Evolutionary conservation across 2,329 filamentous ascomycete species (phyloP).

Genomic region (Shiraia sp.): DNA sequence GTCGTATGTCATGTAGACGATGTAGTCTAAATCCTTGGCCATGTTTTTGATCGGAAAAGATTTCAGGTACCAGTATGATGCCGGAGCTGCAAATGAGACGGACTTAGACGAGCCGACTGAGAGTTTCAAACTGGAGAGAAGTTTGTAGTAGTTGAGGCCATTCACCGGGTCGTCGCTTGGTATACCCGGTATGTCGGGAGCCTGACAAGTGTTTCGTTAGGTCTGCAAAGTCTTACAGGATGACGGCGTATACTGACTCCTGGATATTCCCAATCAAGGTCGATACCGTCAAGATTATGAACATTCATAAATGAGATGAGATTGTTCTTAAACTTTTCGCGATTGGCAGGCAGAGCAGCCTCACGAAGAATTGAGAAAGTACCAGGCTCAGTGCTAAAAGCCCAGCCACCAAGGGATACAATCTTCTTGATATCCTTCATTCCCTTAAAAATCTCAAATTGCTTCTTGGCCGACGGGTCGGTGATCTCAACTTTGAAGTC

Average conservation of each 20-base stretch:
- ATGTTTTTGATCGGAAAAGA: conserved; percentile 28
- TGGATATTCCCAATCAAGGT: conserved; percentile 55
- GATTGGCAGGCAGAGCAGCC: conserved; percentile 44
- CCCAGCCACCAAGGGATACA: conserved; percentile 53
- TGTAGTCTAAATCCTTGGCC: conserved; percentile 26
- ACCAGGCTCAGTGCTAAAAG: conserved; percentile 44
- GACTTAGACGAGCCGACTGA: conserved; percentile 7
- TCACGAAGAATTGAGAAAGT: conserved; percentile 48
- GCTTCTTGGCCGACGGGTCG: not conserved
- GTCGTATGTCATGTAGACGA: conserved; percentile 42
- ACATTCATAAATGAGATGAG: conserved; percentile 23
- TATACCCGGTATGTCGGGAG: conserved; percentile 44
- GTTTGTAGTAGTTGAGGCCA: conserved; percentile 37
- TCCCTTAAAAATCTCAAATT: conserved; percentile 10
- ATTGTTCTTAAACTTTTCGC: conserved; percentile 32
- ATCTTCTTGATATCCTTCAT: conserved; percentile 42
- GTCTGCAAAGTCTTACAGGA: not conserved
- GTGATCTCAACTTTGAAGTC: conserved; percentile 4
- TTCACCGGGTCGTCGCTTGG: conserved; percentile 32
- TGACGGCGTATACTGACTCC: conserved; percentile 2
- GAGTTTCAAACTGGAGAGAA: conserved; percentile 30
- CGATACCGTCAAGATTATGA: conserved; percentile 41
- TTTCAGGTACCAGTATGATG: conserved; percentile 36
- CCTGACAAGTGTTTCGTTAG: not conserved
- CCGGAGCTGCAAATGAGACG: conserved; percentile 29